These are phyloP conservation scores for Talaromyces rugulosus DNA, from an alignment of 2,329 filamentous ascomycete species.

Conservation along the genomic window DNA sequence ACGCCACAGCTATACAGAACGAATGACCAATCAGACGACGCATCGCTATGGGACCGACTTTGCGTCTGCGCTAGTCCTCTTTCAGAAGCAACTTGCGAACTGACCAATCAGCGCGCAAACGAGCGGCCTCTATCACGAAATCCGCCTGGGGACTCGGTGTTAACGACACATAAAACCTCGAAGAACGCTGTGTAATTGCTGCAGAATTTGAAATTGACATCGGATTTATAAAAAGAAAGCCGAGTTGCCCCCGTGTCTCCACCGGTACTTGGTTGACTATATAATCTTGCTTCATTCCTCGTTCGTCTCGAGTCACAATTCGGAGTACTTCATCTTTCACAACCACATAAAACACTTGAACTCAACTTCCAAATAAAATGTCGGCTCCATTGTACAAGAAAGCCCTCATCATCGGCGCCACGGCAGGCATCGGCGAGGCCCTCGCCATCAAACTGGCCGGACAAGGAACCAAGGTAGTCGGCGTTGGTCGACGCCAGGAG, in stretches of 20 bases:
- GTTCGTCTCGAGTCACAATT: background rate
- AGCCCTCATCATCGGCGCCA: conserved; percentile 52
- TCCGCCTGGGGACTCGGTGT: background rate
- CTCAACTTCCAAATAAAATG: conserved; percentile 24
- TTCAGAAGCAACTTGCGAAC: conserved; percentile 7
- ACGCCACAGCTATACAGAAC: background rate
- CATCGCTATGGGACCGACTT: background rate
- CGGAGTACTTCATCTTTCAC: background rate
- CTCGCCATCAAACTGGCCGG: conserved; percentile 47
- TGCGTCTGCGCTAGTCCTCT: background rate
- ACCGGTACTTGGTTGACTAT: background rate
- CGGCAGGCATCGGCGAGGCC: conserved; percentile 43
- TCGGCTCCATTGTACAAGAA: conserved; percentile 46
- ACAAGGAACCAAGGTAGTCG: conserved; percentile 45
- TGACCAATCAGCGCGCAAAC: background rate
- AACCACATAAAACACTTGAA: background rate
- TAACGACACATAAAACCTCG: background rate
- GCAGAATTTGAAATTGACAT: background rate
- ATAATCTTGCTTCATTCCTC: background rate
- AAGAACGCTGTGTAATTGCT: background rate
- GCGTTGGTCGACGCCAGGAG: conserved; percentile 49
- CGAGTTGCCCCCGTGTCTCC: background rate
- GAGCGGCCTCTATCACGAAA: background rate
- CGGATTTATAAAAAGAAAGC: background rate
- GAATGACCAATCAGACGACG: background rate